phyloP scores from a whole-genome alignment of 768 basidiomycete genomes.

The Rhodotorula kratochvilovae region DNA sequence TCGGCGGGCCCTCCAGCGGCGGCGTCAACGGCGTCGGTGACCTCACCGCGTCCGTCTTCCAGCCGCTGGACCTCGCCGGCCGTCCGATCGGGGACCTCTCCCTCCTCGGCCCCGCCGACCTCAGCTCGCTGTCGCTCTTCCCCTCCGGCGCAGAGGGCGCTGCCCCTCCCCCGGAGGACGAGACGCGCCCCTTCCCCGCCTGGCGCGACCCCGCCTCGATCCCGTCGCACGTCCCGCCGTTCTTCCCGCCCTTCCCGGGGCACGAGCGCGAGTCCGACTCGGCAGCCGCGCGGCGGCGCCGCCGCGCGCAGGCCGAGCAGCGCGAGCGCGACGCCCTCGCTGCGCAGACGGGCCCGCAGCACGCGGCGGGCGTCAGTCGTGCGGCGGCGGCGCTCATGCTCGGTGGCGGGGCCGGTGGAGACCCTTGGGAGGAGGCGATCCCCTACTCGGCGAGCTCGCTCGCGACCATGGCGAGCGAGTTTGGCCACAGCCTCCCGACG shows the following conservation, averaged over 20 bases:
- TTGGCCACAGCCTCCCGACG: slow-evolving; percentile 25
- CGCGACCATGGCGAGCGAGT: slow-evolving; percentile 16
- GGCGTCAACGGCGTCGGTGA: slow-evolving; percentile 7
- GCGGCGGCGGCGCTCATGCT: slow-evolving; percentile 21
- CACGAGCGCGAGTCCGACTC: slow-evolving; percentile 19
- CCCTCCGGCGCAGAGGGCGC: not conserved
- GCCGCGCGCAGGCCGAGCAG: slow-evolving; percentile 8
- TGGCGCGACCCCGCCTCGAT: slow-evolving; percentile 17
- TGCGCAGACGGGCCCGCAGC: slow-evolving; percentile 2
- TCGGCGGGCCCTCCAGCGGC: not conserved
- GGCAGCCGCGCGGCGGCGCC: slow-evolving; percentile 13
- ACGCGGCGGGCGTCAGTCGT: not conserved
- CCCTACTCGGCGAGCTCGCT: slow-evolving; percentile 21
- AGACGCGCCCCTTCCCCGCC: slow-evolving; percentile 16
- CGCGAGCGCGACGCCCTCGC: slow-evolving; percentile 1
- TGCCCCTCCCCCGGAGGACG: not conserved
- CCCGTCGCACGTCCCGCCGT: slow-evolving; percentile 18
- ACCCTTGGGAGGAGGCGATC: slow-evolving; percentile 32
- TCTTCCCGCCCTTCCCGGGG: slow-evolving; percentile 36
- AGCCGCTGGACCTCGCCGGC: slow-evolving; percentile 25
- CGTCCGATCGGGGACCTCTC: slow-evolving; percentile 8
- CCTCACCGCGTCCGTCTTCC: slow-evolving; percentile 21
- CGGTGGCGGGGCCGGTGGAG: slow-evolving; percentile 17
- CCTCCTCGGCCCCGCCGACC: slow-evolving; percentile 4
- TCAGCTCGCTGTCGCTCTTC: not conserved